A percentile compares a stretch with the other conserved stretches of the same genome.
Evolutionary conservation across 2,329 filamentous ascomycete species (phyloP).

Genomic region (Aureobasidium sp.): DNA sequence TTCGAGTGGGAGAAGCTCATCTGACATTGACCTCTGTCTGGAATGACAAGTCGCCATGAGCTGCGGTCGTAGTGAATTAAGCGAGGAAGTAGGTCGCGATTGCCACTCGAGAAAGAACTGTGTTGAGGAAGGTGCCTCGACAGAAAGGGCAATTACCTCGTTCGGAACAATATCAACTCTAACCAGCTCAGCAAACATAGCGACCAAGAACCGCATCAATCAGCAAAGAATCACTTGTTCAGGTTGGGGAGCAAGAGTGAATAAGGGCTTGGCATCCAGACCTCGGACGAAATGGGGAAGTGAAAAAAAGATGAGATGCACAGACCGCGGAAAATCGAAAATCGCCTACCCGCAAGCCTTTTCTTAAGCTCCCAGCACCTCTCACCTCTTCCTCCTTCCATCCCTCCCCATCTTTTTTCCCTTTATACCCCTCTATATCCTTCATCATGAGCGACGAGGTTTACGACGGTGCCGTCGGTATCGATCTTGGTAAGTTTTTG

Average conservation of each 20-base stretch:
- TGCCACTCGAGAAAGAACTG: not conserved
- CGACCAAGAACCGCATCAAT: not conserved
- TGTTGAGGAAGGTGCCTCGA: not conserved
- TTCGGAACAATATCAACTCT: not conserved
- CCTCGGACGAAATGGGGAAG: conserved; percentile 8
- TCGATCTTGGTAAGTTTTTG: conserved; percentile 83
- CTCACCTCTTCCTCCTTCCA: conserved; percentile 14
- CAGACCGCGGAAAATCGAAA: conserved; percentile 12
- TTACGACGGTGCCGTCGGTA: conserved; percentile 99
- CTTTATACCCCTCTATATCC: conserved; percentile 19
- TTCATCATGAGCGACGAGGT: conserved; percentile 81
- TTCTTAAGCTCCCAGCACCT: conserved; percentile 12
- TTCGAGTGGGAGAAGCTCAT: not conserved
- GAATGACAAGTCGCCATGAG: not conserved
- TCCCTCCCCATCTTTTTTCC: conserved; percentile 14
- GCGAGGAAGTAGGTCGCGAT: not conserved
- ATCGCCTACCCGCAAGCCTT: conserved; percentile 13
- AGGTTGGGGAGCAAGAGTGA: not conserved
- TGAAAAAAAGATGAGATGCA: conserved; percentile 12
- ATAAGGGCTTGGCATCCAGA: conserved; percentile 11
- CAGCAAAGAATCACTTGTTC: not conserved
- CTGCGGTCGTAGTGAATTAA: not conserved
- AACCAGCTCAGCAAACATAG: not conserved
- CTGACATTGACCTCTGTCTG: not conserved
- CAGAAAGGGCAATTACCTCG: not conserved